Evolutionary conservation across 1,284 basidiomycete species (phyloP), one percentile per base, ranked within the genome.

Genomic region (Trichosporon faecale): DNA sequence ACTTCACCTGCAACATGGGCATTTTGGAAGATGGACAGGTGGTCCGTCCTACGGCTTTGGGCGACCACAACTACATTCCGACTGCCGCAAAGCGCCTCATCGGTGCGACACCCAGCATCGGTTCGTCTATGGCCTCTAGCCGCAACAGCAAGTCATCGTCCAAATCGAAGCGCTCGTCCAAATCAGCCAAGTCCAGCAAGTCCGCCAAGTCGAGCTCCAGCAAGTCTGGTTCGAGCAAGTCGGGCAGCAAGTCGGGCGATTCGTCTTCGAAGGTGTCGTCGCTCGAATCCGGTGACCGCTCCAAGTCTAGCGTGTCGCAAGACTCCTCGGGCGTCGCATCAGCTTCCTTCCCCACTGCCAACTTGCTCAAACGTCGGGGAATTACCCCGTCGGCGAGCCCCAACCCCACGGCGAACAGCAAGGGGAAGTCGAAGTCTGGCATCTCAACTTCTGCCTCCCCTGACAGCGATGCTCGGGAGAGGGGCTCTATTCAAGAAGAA

Each of bases 1-100:
- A 75, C 76, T 82, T 84, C 70, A 80, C 77, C 16, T 64, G 82
- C 29, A 72, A 71, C 44, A 80, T 84, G 80, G 68, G 73, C 14
- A 65, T 70, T 6, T 66, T 27, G 8, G 66, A 63, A 16, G 37
- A 40, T 14, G n/a, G 64, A 14, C 27, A 61, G 3, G 27, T 61
- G 18, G 57, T 31, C 5, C 57, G 57, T 2, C 12, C 27, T 7
- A 29, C 57, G 57, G 27, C 57, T 8, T 21, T 52, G 7, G 49
- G 49, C 6, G 49, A 52, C 49, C 49, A 52, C 23, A 52, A 52
- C 49, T 52, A 52, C 21, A 23, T 52, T 25, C 49, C 49, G 23
- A 12, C 21, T 12, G 9, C 49, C 1, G 23, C 49, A 9, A 52
- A 52, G 21, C 49, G 49, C 9, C n/a, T 52, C 2, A 7, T 52